Evolutionary conservation across 2,329 filamentous ascomycete genomes (phyloP).

Genomic region (Metarhizium humberi): DNA sequence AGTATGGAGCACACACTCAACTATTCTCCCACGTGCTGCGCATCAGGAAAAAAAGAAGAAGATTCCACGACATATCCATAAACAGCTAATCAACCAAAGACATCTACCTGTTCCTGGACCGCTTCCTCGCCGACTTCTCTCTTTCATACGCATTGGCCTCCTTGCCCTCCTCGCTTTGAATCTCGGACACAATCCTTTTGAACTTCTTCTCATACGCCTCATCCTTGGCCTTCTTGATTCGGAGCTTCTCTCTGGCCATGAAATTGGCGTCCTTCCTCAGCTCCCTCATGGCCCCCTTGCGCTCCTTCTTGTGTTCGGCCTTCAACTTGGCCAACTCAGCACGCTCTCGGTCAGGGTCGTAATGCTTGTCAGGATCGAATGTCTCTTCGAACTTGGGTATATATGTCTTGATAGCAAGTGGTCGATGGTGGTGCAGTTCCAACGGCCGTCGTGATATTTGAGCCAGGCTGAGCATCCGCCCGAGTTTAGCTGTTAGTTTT

Average conservation of each 20-base stretch:
- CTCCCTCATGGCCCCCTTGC: conserved; percentile 90
- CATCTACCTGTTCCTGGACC: conserved; percentile 39
- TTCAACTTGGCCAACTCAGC: conserved; percentile 76
- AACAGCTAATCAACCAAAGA: background rate
- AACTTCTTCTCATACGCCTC: conserved; percentile 95
- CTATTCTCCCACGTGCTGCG: background rate
- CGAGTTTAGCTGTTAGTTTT: conserved; percentile 36
- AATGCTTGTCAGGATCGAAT: conserved; percentile 93
- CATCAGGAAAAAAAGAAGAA: background rate
- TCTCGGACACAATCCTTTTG: conserved; percentile 82
- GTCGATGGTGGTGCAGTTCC: conserved; percentile 79
- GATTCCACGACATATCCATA: background rate
- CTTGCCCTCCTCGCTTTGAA: conserved; percentile 84
- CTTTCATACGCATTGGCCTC: conserved; percentile 85
- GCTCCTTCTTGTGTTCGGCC: conserved; percentile 88
- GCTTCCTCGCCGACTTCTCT: conserved; percentile 69
- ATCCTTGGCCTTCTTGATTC: conserved; percentile 89
- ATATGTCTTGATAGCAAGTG: conserved; percentile 76
- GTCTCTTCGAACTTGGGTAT: conserved; percentile 94
- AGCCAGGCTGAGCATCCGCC: conserved; percentile 49
- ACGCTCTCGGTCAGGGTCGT: conserved; percentile 89
- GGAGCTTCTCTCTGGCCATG: conserved; percentile 80
- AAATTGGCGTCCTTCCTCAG: conserved; percentile 93
- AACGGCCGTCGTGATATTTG: conserved; percentile 65
- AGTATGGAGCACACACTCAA: background rate